Evolutionary conservation across 305 asterid species (phyloP).

Genomic region (Fraxinus latifolia): DNA sequence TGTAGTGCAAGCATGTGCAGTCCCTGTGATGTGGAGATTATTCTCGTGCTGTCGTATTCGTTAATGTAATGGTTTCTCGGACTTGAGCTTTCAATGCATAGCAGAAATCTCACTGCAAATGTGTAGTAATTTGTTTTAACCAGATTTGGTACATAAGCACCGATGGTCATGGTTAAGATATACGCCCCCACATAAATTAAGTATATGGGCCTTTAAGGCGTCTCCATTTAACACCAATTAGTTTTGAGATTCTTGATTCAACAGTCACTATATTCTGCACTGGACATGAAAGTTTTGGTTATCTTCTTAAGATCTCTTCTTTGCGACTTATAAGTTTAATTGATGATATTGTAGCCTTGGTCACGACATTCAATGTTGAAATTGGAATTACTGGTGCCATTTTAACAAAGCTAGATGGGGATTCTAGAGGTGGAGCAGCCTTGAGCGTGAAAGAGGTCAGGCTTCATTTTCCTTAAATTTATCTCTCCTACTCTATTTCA

Average conservation of each 20-base stretch:
- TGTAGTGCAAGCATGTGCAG: slow-evolving; percentile 11
- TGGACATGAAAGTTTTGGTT: background rate
- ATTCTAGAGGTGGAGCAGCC: slow-evolving; percentile 99
- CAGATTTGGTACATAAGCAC: background rate
- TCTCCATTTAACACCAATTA: slow-evolving; percentile 9
- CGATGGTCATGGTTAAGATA: slow-evolving; percentile 9
- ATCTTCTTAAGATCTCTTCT: background rate
- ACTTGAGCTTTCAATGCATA: slow-evolving; percentile 6
- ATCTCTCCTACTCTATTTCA: slow-evolving; percentile 7
- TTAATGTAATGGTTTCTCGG: background rate
- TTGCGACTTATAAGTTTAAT: slow-evolving; percentile 24
- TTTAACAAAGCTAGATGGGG: slow-evolving; percentile 94
- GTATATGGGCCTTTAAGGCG: slow-evolving; percentile 3
- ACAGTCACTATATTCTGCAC: slow-evolving; percentile 7
- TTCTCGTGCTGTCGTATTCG: slow-evolving; percentile 1
- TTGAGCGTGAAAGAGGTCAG: slow-evolving; percentile 93
- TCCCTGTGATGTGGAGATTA: slow-evolving; percentile 4
- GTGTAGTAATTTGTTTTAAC: background rate
- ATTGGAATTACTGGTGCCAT: slow-evolving; percentile 99
- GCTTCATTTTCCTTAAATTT: slow-evolving; percentile 17
- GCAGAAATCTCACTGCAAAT: slow-evolving; percentile 9
- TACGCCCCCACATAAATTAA: background rate
- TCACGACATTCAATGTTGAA: slow-evolving; percentile 92
- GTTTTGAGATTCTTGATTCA: slow-evolving; percentile 18
- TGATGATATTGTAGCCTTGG: slow-evolving; percentile 56